Conservation (phyloP, 768 basidiomycete species). For the Rhodocollybia butyracea region DNA sequence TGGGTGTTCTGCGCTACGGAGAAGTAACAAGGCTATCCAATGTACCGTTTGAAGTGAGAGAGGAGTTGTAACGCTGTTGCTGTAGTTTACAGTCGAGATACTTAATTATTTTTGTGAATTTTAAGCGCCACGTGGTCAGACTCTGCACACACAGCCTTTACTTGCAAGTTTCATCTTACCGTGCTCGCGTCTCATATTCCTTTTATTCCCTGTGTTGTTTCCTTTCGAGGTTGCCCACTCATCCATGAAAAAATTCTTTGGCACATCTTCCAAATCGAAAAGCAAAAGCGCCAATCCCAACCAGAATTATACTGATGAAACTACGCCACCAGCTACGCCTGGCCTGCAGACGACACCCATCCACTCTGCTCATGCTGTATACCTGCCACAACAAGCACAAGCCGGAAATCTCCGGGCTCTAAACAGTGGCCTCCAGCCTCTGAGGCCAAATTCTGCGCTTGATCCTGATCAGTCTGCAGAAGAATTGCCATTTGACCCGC, state of each 20-base stretch:
- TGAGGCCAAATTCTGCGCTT: constrained; percentile 13
- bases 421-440: constrained; percentile 5
- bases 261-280: constrained; percentile 36
- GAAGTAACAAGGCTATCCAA: constrained; percentile 51
- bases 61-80: neutral
- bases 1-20: constrained; percentile 76
- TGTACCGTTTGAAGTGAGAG: constrained; percentile 3
- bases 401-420: neutral
- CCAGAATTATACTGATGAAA: neutral
- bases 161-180: neutral
- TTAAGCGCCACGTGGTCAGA: neutral
- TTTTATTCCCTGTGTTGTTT: neutral
- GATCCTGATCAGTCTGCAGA: constrained; percentile 16
- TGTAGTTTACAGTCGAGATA: no score
- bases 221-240: constrained; percentile 11
- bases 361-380: constrained; percentile 17
- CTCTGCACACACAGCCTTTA: neutral
- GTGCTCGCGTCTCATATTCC: neutral
- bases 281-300: constrained; percentile 10
- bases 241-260: constrained; percentile 47
- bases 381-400: constrained; percentile 20
- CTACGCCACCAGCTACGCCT: constrained; percentile 11
- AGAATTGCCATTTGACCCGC: constrained; percentile 13
- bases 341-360: constrained; percentile 17
- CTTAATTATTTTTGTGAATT: neutral